phyloP scores from a whole-genome alignment of 2,329 filamentous ascomycete species.

The Pseudogymnoascus sp. region DNA sequence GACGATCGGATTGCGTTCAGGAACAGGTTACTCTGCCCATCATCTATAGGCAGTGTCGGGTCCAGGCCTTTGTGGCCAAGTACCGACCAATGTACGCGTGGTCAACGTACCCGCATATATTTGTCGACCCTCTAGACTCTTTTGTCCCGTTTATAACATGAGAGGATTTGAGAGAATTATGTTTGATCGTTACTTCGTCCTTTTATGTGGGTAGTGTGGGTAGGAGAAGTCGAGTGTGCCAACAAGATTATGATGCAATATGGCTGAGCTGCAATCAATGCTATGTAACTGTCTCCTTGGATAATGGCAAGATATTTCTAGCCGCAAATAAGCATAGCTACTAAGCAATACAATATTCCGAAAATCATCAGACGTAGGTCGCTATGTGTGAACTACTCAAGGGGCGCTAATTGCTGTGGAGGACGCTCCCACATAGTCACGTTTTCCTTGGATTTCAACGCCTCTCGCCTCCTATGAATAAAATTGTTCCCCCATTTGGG shows the following conservation, averaged over 20 bases:
- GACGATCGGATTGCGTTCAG: background rate
- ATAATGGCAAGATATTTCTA: background rate
- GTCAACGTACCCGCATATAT: background rate
- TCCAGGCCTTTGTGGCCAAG: background rate
- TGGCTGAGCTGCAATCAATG: background rate
- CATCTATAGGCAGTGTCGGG: background rate
- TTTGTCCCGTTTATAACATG: background rate
- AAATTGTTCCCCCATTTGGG: background rate
- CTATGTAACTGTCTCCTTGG: background rate
- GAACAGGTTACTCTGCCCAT: background rate
- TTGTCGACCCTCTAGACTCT: background rate
- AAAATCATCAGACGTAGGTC: background rate
- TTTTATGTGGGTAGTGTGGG: background rate
- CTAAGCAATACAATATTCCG: background rate
- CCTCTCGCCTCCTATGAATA: background rate
- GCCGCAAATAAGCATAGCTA: background rate
- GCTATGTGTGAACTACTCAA: background rate
- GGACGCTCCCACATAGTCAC: background rate
- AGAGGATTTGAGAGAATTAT: background rate
- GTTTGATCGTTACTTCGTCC: background rate
- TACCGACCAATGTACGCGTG: background rate
- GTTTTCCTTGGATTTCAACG: background rate
- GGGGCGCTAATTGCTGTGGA: background rate
- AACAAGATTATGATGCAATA: background rate
- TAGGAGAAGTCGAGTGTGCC: background rate